Evolutionary conservation across 2,329 filamentous ascomycete genomes (phyloP).

Genomic region (Didymella segeticola): DNA sequence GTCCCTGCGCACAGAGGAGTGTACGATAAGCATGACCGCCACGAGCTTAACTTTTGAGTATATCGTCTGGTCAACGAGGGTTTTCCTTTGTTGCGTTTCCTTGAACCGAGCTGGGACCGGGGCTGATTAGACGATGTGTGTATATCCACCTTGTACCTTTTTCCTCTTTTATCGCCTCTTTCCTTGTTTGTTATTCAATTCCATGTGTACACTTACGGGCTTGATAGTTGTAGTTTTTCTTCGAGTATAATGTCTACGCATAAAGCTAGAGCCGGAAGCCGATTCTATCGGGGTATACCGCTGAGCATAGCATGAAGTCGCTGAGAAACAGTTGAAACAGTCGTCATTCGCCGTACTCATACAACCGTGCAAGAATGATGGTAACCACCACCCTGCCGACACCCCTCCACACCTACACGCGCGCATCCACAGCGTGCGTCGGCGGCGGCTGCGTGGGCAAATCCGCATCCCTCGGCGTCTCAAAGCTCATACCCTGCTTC

Average conservation of each 20-base stretch:
- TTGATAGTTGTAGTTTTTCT: no score
- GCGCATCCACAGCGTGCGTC: not conserved
- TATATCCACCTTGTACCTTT: conserved; percentile 16
- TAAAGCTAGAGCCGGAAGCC: not conserved
- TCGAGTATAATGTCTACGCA: no score
- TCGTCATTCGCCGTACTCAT: not conserved
- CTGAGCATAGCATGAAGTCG: conserved; percentile 13
- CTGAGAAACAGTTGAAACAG: no score
- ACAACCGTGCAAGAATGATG: not conserved
- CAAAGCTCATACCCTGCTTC: conserved; percentile 7
- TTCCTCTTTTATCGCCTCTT: not conserved
- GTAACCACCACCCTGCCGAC: not conserved
- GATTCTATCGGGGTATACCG: conserved; percentile 12
- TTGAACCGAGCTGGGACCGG: not conserved
- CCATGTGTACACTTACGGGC: not conserved
- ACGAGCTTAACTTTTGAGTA: not conserved
- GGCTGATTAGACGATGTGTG: conserved; percentile 7
- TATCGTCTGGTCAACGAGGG: not conserved
- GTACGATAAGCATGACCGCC: conserved; percentile 5
- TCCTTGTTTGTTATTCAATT: not conserved
- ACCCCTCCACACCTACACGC: not conserved
- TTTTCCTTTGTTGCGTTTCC: conserved; percentile 1
- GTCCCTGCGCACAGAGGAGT: no score
- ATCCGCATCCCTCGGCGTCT: not conserved
- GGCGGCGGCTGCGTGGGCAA: not conserved